A percentile compares a stretch with the other conserved stretches of the same genome.
Conservation (phyloP, 2,329 filamentous ascomycete genomes). For the Elsinoe arachidis region DNA sequence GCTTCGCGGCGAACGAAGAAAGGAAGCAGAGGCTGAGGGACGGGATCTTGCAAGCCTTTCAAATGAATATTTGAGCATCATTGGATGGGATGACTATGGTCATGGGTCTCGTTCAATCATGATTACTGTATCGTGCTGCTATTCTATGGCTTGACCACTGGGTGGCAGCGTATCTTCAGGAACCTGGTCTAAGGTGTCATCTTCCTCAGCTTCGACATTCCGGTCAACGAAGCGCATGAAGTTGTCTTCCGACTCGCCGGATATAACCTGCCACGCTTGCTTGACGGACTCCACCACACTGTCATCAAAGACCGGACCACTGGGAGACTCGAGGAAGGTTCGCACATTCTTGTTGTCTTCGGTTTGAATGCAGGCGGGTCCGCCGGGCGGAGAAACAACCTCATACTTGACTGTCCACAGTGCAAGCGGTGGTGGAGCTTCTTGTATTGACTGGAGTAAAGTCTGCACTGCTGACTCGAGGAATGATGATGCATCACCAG, state of each 20-base stretch:
- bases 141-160: no score
- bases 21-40: constrained; percentile 57
- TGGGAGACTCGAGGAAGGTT: constrained; percentile 49
- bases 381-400: constrained; percentile 31
- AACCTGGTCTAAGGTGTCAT: no score
- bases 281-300: constrained; percentile 56
- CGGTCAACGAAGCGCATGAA: constrained; percentile 78
- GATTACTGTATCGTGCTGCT: no score
- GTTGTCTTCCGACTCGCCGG: constrained; percentile 43
- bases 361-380: constrained; percentile 22
- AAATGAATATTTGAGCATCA: not conserved
- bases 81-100: not conserved
- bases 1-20: constrained; percentile 61
- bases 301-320: constrained; percentile 70
- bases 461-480: constrained; percentile 35
- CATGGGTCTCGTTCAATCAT: not conserved
- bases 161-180: not conserved
- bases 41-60: constrained; percentile 1
- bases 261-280: constrained; percentile 59
- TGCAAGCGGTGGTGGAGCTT: constrained; percentile 30
- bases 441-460: constrained; percentile 33
- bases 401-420: constrained; percentile 49
- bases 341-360: constrained; percentile 38
- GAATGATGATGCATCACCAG: constrained; percentile 27
- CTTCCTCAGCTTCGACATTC: constrained; percentile 39